Percentiles rank a stretch among this genome's conserved stretches.
These are phyloP conservation scores for Thraustotheca clavata DNA, from an alignment of 352 stramenopile species.

Conservation along the genomic window DNA sequence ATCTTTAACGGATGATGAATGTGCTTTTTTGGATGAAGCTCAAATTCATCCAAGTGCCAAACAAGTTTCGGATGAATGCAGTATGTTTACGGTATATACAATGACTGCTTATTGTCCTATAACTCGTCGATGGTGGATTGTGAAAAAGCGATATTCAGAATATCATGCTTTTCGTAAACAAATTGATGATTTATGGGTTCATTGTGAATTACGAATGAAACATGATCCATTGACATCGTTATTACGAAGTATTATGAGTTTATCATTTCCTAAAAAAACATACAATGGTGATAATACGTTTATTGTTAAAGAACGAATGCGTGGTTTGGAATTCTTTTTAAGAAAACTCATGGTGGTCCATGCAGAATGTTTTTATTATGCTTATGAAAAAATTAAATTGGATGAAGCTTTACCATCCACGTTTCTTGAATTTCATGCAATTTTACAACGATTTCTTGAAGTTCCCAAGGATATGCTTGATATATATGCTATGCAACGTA, in stretches of 20 bases:
- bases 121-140: slow-evolving; percentile 9
- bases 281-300: slow-evolving; percentile 1
- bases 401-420: background rate
- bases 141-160: slow-evolving; percentile 16
- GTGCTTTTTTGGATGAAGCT: background rate
- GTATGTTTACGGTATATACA: slow-evolving; percentile 11
- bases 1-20: background rate
- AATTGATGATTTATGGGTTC: background rate
- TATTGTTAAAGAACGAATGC: slow-evolving; percentile 14
- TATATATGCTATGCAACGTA: background rate
- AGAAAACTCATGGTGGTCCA: slow-evolving; percentile 2
- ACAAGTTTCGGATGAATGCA: background rate
- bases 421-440: background rate
- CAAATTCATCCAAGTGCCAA: background rate
- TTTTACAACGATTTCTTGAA: slow-evolving; percentile 9
- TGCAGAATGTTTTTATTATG: slow-evolving; percentile 15
- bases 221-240: background rate
- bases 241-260: background rate
- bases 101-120: slow-evolving; percentile 17
- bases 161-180: background rate
- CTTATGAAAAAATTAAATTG: background rate
- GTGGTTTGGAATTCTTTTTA: background rate
- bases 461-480: background rate
- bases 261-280: background rate
- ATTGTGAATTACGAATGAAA: slow-evolving; percentile 4